Conservation (phyloP, 768 basidiomycete genomes). For the Roridomyces roridus region DNA sequence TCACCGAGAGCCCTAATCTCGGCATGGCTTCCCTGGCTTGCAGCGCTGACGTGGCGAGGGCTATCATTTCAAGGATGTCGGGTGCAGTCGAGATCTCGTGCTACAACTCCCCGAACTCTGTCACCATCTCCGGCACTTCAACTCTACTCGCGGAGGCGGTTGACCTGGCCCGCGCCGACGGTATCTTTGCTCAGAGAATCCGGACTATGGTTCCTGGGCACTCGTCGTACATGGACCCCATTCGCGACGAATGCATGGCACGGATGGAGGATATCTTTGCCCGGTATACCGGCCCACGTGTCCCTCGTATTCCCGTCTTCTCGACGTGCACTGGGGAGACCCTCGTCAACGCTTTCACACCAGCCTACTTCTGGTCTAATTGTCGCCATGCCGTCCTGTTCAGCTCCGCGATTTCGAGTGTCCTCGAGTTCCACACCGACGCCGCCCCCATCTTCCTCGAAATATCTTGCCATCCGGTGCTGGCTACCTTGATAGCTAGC, state of each 20-base stretch:
- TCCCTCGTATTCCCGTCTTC: background rate
- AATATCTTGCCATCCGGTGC: no score
- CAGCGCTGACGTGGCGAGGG: background rate
- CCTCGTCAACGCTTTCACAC: no score
- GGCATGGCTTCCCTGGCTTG: constrained; percentile 39
- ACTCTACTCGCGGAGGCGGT: constrained; percentile 26
- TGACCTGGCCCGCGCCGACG: constrained; percentile 20
- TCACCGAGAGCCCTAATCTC: constrained; percentile 18
- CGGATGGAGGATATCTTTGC: background rate
- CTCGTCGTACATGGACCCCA: constrained; percentile 32
- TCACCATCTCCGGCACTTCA: constrained; percentile 32
- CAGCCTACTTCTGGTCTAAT: no score
- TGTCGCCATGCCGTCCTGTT: no score
- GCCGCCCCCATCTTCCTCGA: no score
- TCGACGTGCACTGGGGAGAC: no score
- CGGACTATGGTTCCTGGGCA: constrained; percentile 34
- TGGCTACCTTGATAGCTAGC: no score
- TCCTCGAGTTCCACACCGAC: no score
- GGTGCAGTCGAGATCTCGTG: constrained; percentile 30
- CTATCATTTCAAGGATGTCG: no score
- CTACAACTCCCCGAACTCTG: constrained; percentile 35
- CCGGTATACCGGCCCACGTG: background rate
- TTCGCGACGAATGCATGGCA: constrained; percentile 5
- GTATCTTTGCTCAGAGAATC: constrained; percentile 32
- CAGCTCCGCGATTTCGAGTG: no score